phyloP scores from a whole-genome alignment of 1,284 basidiomycete species.

The Malassezia pachydermatis region DNA sequence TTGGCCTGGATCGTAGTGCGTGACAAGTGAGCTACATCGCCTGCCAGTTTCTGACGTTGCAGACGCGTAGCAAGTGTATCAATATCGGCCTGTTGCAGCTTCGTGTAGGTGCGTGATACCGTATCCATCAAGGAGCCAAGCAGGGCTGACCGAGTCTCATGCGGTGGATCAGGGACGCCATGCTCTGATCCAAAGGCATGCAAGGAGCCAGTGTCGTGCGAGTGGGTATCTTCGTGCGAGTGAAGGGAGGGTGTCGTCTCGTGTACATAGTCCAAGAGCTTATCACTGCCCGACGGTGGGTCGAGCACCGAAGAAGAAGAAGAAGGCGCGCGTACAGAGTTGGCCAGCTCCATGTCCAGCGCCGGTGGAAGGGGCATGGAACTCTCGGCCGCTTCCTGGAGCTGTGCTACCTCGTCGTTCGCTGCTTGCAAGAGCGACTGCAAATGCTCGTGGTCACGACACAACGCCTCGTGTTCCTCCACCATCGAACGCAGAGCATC shows the following conservation, averaged over 20 bases:
- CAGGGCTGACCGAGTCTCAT: conserved; percentile 36
- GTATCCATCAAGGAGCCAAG: conserved; percentile 64
- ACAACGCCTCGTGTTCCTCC: conserved; percentile 4
- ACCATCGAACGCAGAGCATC: not conserved
- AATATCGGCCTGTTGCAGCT: conserved; percentile 71
- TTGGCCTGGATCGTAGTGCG: conserved; percentile 69
- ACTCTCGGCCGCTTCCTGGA: conserved; percentile 2
- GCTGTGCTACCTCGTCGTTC: not conserved
- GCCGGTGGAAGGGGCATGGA: not conserved
- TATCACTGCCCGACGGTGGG: not conserved
- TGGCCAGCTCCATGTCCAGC: not conserved
- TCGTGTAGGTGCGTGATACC: conserved; percentile 58
- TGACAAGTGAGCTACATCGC: conserved; percentile 78
- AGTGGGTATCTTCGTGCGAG: conserved; percentile 1
- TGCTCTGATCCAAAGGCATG: conserved; percentile 2
- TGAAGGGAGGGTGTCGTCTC: conserved; percentile 2
- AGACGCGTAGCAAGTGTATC: conserved; percentile 76
- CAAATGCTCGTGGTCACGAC: conserved; percentile 13
- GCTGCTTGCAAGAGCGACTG: not conserved
- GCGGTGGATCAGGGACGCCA: conserved; percentile 1
- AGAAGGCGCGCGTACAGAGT: not conserved
- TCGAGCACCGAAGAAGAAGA: not conserved
- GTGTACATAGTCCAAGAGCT: not conserved
- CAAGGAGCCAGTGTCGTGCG: conserved; percentile 9
- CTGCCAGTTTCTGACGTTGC: conserved; percentile 76